Percentiles rank a stretch among this genome's conserved stretches.
phyloP scores from a whole-genome alignment of 2,329 filamentous ascomycete genomes.

The Camillea tinctor region DNA sequence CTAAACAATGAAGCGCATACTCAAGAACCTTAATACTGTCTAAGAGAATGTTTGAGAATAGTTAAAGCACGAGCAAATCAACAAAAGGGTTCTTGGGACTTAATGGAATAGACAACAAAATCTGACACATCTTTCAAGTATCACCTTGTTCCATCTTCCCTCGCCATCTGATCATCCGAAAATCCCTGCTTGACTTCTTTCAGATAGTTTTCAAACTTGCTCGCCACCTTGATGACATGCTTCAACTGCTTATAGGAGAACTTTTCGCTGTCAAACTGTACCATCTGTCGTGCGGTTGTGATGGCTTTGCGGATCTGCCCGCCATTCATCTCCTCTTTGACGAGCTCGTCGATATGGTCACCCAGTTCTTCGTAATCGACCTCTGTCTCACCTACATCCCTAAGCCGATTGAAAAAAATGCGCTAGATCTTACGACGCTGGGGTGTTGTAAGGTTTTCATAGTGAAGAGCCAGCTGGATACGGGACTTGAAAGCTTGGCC shows the following conservation, averaged over 20 bases:
- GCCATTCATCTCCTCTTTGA: constrained; percentile 38
- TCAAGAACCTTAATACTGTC: too few relatives aligned
- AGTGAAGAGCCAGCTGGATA: constrained; percentile 21
- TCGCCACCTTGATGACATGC: constrained; percentile 2
- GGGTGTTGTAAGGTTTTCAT: constrained; percentile 9
- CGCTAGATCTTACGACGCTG: constrained; percentile 19
- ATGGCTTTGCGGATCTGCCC: constrained; percentile 42
- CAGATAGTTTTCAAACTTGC: constrained; percentile 2
- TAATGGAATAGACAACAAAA: too few relatives aligned
- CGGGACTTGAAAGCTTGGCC: constrained; percentile 25
- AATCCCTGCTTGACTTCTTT: constrained; percentile 2
- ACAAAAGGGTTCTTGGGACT: too few relatives aligned
- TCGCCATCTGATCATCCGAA: constrained; percentile 5
- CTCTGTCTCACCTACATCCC: neutral
- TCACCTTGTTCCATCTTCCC: constrained; percentile 1
- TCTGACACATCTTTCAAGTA: too few relatives aligned
- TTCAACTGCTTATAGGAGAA: constrained; percentile 4
- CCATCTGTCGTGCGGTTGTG: constrained; percentile 19
- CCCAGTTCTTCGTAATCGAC: constrained; percentile 17
- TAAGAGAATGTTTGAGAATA: too few relatives aligned
- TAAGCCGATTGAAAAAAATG: constrained; percentile 16
- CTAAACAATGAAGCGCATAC: too few relatives aligned
- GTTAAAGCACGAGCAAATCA: too few relatives aligned
- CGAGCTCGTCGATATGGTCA: constrained; percentile 29
- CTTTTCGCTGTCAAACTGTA: neutral